A percentile compares a stretch with the other conserved stretches of the same genome.
phyloP scores from a whole-genome alignment of 2,329 filamentous ascomycete genomes.

The Phaeosphaeria sp. region DNA sequence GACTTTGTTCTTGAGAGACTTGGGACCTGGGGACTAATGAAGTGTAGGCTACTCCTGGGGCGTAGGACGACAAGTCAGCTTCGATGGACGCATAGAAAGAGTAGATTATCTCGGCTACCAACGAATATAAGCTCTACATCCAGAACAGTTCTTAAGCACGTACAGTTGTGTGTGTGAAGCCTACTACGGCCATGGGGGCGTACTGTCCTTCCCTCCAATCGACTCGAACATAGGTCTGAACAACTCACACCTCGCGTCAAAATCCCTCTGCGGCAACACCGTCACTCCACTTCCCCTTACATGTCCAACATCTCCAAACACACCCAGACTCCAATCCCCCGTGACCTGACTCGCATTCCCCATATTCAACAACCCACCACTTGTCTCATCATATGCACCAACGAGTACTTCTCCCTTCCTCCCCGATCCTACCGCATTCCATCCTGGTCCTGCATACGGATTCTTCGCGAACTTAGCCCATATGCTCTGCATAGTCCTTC shows the following conservation, averaged over 20 bases:
- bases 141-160: not conserved
- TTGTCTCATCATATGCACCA: conserved; percentile 15
- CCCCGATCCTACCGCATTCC: conserved; percentile 29
- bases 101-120: not conserved
- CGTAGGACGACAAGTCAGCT: not conserved
- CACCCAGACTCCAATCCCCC: conserved; percentile 24
- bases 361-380: conserved; percentile 11
- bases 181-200: conserved; percentile 8
- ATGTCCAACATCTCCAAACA: conserved; percentile 24
- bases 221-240: conserved; percentile 22
- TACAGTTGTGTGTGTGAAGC: not conserved
- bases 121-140: not conserved
- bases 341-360: conserved; percentile 6
- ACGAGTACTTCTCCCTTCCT: conserved; percentile 13
- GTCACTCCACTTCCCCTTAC: conserved; percentile 23
- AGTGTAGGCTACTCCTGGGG: conserved; percentile 5
- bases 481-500: conserved; percentile 24
- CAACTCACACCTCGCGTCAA: conserved; percentile 23
- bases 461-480: conserved; percentile 41
- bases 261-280: conserved; percentile 17
- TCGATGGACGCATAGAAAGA: not conserved
- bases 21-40: not conserved
- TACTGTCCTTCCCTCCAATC: conserved; percentile 17
- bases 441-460: conserved; percentile 29
- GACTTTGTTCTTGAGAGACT: not conserved